Percentiles rank a stretch among this genome's conserved stretches.
These are phyloP conservation scores for Trichoderma sp. DNA, from an alignment of 2,329 filamentous ascomycete species.

Conservation along the genomic window DNA sequence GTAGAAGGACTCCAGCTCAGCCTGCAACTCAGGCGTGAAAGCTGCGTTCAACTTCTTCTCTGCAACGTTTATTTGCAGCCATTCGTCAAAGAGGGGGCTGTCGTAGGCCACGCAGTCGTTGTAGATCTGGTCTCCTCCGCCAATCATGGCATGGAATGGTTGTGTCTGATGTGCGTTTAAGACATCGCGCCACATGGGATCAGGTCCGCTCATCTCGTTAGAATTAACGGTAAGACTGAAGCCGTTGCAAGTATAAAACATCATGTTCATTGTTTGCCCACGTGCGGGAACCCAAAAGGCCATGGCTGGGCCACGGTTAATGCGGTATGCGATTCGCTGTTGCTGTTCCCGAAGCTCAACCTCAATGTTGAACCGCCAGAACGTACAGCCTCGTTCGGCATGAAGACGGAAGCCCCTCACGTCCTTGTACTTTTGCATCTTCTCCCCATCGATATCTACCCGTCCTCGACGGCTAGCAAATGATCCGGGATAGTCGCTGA, in stretches of 20 bases:
- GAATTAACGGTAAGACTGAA: conserved; percentile 80
- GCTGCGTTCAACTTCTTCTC: conserved; percentile 74
- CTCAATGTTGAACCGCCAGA: conserved; percentile 96
- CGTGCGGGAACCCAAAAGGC: conserved; percentile 92
- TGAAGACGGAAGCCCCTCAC: conserved; percentile 80
- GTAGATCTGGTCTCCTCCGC: conserved; percentile 95
- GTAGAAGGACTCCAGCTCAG: conserved; percentile 85
- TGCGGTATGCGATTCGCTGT: conserved; percentile 88
- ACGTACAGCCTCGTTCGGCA: conserved; percentile 81
- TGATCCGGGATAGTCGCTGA: conserved; percentile 49
- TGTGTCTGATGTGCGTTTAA: conserved; percentile 85
- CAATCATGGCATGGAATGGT: conserved; percentile 98
- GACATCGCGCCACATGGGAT: conserved; percentile 95
- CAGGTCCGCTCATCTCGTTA: conserved; percentile 81
- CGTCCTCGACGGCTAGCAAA: conserved; percentile 54
- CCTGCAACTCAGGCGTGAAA: conserved; percentile 78
- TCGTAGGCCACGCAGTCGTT: conserved; percentile 81
- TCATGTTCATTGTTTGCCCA: conserved; percentile 91
- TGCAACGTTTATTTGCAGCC: conserved; percentile 78
- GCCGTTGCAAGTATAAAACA: conserved; percentile 98
- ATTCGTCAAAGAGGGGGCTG: conserved; percentile 74
- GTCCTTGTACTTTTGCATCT: conserved; percentile 75
- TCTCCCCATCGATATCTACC: conserved; percentile 70
- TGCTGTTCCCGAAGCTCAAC: conserved; percentile 77
- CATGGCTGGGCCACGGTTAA: conserved; percentile 84